phyloP scores from a whole-genome alignment of 2,329 filamentous ascomycete genomes.

The Talaromyces funiculosus region DNA sequence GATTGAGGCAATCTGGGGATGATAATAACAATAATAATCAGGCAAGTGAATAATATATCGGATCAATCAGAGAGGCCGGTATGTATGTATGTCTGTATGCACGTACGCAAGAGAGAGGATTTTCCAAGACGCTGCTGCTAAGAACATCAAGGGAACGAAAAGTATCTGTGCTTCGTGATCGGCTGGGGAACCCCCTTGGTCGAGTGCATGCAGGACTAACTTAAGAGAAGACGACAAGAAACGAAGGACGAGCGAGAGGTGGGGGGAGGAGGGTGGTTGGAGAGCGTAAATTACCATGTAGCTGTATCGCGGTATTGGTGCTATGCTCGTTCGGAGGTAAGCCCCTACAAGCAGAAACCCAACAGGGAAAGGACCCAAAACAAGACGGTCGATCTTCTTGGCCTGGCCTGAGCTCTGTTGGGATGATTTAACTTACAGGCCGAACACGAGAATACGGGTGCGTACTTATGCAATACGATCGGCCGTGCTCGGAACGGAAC shows the following conservation, averaged over 20 bases:
- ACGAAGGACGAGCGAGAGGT: slow-evolving; percentile 4
- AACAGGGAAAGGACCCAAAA: not conserved
- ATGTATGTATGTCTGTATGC: too few relatives aligned
- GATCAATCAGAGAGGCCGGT: not conserved
- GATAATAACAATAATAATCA: not conserved
- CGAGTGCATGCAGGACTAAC: slow-evolving; percentile 10
- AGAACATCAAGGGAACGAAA: not conserved
- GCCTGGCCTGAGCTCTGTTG: slow-evolving; percentile 19
- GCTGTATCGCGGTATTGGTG: too few relatives aligned
- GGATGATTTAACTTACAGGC: slow-evolving; percentile 1
- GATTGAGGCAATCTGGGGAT: not conserved
- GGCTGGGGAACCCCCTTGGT: slow-evolving; percentile 11
- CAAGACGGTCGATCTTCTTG: slow-evolving; percentile 10
- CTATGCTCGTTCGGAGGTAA: too few relatives aligned
- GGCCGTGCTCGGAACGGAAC: not conserved
- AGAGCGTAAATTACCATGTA: not conserved
- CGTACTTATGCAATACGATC: not conserved
- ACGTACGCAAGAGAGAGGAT: not conserved
- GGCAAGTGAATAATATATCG: not conserved
- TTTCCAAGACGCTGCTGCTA: not conserved
- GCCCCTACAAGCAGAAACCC: slow-evolving; percentile 1
- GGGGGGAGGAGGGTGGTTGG: slow-evolving; percentile 21
- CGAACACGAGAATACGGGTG: not conserved
- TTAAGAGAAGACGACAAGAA: slow-evolving; percentile 10
- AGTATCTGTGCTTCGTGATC: slow-evolving; percentile 3